Evolutionary conservation across 1,139 yeast genomes (phyloP), one percentile per base, ranked within the genome.

Genomic region (Pichia kudriavzevii): DNA sequence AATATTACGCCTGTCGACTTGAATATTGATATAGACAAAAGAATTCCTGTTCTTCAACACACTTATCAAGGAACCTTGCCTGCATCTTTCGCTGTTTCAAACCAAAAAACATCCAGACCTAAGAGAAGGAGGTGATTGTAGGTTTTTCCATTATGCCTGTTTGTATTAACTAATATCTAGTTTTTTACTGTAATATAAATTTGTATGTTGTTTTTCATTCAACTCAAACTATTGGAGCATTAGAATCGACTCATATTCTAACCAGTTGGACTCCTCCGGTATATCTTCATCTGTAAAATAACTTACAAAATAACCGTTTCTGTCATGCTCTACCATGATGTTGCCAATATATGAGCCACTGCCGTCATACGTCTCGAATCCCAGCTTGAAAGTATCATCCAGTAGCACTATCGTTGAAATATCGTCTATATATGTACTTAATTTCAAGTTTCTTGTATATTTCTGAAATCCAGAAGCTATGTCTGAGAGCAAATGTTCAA

Each of bases 1-100:
- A 39, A 48, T 31, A 31, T 53, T 9, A 46, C 45, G 8, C 59
- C 60, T 8, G 28, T 18, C 5, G 43, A 62, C 48, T 24, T 56
- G 47, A 32, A 49, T 43, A 31, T 55, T 13, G 51, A 53, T 14
- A 49, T 71, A 23, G 60, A 70, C 45, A 55, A 63, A 31, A 66
- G 59, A 36, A 50, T 87, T 29, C 94, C 95, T 0, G 80, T 82
- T 1, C 65, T 82, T 39, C 75, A 77, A 51, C 72, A 79, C 14
- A 84, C 80, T 47, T 87, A 82, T 50, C 64, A 72, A 28, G 97
- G 97, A 36, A 70, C 81, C 1, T 67, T 87, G 50, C 96, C 95
- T 1, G 85, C 85, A 0, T 64, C 69, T 9, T 34, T 44, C 22
- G 31, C 40, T 8, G 39, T 40, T 17, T 36, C 39, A 18, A 36